These are phyloP conservation scores for Phytophthora meadii DNA, from an alignment of 352 stramenopile species.

Conservation along the genomic window DNA sequence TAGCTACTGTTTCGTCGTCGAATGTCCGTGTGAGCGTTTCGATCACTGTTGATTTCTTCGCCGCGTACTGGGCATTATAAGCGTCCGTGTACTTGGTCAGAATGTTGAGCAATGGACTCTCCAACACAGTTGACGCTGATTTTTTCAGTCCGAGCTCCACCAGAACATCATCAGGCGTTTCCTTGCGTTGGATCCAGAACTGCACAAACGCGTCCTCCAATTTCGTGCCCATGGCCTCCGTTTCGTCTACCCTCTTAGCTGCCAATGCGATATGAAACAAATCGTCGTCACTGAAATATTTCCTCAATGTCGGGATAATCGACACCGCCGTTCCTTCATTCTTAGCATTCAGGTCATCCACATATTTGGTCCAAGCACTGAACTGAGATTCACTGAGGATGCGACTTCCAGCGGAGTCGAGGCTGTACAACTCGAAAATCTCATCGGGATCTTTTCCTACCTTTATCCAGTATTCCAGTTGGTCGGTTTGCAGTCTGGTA, in stretches of 20 bases:
- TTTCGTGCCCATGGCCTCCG: neutral
- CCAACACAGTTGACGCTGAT: neutral
- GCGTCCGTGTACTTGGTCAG: neutral
- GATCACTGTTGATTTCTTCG: neutral
- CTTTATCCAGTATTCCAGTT: neutral
- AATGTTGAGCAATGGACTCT: neutral
- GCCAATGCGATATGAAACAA: neutral
- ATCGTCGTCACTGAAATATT: neutral
- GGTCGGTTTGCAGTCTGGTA: neutral
- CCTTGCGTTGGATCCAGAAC: neutral
- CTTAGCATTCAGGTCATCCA: neutral
- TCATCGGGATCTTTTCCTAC: neutral
- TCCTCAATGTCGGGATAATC: neutral
- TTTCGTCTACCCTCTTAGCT: neutral
- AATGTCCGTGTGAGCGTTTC: neutral
- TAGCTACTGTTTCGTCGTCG: neutral
- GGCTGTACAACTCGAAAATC: neutral
- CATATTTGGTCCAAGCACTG: neutral
- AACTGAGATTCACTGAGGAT: slow-evolving; percentile 1
- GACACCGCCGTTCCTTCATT: neutral
- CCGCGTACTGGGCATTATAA: neutral
- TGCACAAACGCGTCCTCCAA: neutral
- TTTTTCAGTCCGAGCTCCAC: neutral
- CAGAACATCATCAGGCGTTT: neutral
- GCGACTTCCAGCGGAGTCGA: neutral